phyloP scores from a whole-genome alignment of 805 yeast genomes.

The Starmera amethionina region DNA sequence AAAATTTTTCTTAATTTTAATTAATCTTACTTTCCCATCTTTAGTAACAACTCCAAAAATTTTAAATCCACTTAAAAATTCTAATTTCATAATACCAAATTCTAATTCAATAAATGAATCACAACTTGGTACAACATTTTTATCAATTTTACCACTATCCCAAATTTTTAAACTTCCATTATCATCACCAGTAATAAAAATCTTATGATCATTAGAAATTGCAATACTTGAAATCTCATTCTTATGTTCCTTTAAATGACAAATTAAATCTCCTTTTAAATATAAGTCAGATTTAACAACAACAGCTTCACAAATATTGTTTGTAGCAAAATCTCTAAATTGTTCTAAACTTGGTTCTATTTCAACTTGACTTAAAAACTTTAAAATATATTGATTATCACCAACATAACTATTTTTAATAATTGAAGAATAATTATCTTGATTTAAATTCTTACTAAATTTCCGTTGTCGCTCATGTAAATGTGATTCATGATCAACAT shows the following conservation, averaged over 20 bases:
- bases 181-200: conserved; percentile 71
- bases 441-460: conserved; percentile 1
- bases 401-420: conserved; percentile 59
- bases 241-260: conserved; percentile 56
- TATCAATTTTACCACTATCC: conserved; percentile 61
- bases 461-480: conserved; percentile 2
- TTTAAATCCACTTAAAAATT: conserved; percentile 43
- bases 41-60: conserved; percentile 46
- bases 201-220: conserved; percentile 51
- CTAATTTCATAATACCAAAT: conserved; percentile 37
- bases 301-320: conserved; percentile 8
- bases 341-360: conserved; percentile 50
- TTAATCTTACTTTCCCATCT: conserved; percentile 24
- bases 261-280: conserved; percentile 46
- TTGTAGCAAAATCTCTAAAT: conserved; percentile 58
- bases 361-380: conserved; percentile 41
- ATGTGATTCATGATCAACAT: conserved; percentile 9
- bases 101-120: conserved; percentile 36
- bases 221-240: conserved; percentile 47
- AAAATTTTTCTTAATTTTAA: conserved; percentile 26
- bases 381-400: conserved; percentile 48
- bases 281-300: conserved; percentile 14
- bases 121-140: conserved; percentile 45
- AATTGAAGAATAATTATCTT: conserved; percentile 13
- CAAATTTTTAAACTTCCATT: conserved; percentile 67